Evolutionary conservation across 495 filamentous ascomycete genomes (phyloP).

Genomic region (Aspergillus heteromorphus): DNA sequence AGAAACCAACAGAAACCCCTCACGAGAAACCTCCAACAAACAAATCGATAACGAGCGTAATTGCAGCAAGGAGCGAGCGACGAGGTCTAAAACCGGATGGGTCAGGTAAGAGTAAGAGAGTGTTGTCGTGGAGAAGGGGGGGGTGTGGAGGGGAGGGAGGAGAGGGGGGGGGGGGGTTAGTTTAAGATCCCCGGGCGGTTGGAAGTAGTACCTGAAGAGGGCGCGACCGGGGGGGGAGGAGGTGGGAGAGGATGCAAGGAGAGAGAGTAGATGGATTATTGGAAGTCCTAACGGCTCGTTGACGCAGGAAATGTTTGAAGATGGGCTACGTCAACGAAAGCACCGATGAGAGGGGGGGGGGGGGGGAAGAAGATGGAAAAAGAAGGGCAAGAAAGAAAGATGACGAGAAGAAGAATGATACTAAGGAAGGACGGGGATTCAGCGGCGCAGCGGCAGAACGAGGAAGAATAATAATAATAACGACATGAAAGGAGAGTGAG

Average conservation of each 20-base stretch:
- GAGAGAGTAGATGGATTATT: conserved; percentile 21
- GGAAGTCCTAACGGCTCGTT: conserved; percentile 27
- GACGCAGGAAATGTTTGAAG: conserved; percentile 18
- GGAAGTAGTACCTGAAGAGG: conserved; percentile 20
- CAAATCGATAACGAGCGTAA: conserved; percentile 27
- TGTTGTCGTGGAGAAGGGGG: conserved; percentile 3
- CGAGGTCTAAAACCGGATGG: conserved; percentile 19
- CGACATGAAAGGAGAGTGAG: neutral
- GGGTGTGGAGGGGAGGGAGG: neutral
- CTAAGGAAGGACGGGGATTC: neutral
- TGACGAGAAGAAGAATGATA: neutral
- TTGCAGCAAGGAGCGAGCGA: conserved; percentile 41
- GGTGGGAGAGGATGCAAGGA: conserved; percentile 28
- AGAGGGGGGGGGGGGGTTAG: conserved; percentile 1
- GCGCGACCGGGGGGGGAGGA: conserved; percentile 31
- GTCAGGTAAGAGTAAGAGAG: conserved; percentile 18
- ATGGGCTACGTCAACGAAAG: conserved; percentile 28
- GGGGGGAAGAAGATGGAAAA: neutral
- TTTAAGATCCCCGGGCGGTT: conserved; percentile 4
- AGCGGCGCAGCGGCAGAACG: neutral
- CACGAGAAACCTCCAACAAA: conserved; percentile 3
- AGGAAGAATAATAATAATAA: neutral
- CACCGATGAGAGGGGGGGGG: conserved; percentile 13
- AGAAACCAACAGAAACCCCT: conserved; percentile 25
- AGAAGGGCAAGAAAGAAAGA: neutral